These are phyloP conservation scores for Penicillium antarcticum DNA, from an alignment of 495 filamentous ascomycete species.

Conservation along the genomic window DNA sequence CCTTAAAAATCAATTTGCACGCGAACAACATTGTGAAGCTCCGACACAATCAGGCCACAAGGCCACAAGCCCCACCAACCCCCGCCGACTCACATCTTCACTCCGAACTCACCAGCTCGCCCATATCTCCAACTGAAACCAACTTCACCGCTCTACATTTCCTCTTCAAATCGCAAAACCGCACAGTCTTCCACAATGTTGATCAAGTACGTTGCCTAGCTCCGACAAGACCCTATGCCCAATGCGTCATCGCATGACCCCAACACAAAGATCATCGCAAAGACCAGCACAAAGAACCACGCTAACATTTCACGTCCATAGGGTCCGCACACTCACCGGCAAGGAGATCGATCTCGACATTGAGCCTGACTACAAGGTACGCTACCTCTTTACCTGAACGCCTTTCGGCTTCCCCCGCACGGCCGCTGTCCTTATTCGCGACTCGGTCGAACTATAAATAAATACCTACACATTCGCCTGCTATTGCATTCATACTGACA, in stretches of 20 bases:
- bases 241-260: conserved; percentile 21
- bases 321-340: conserved; percentile 95
- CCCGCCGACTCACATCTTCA: conserved; percentile 25
- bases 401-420: conserved; percentile 1
- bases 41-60: conserved; percentile 27
- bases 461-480: no score
- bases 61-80: conserved; percentile 26
- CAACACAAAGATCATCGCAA: background rate
- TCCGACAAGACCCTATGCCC: background rate
- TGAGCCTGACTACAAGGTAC: conserved; percentile 86
- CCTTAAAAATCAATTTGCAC: no score
- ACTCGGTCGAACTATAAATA: background rate
- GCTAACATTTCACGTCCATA: conserved; percentile 33
- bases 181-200: conserved; percentile 32
- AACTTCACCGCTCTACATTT: background rate
- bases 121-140: background rate
- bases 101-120: conserved; percentile 10
- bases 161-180: background rate
- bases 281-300: conserved; percentile 1
- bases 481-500: background rate
- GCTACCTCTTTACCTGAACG: background rate
- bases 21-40: conserved; percentile 1
- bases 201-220: conserved; percentile 40
- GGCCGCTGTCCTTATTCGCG: background rate
- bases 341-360: conserved; percentile 99